Evolutionary conservation across 2,329 filamentous ascomycete species (phyloP), one percentile per base, ranked within the genome.

Genomic region (Calonectria hongkongensis): DNA sequence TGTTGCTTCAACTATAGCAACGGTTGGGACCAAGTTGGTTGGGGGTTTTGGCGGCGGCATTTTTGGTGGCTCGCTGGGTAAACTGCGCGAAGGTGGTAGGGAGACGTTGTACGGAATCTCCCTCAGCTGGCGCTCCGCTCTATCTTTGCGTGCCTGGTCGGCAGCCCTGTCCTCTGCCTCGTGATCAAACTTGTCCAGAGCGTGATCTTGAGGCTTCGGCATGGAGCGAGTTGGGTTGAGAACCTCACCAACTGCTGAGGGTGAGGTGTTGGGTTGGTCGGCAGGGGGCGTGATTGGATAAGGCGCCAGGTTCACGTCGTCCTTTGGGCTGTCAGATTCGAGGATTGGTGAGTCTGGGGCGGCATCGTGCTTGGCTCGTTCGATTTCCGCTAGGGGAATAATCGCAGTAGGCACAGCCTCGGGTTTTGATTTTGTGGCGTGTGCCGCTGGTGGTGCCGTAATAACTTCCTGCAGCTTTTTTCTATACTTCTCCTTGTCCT

Each of bases 401-500:
- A 64, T 64, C 45, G 69, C 43, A 9, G 60, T 27, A 28, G 71
- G 50, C 15, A 28, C 73, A 71, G 21, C 74, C 73, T 18, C 63
- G 66, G 25, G 73, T 73, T 66, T 71, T 74, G 30, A 68, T 60
- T 60, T 60, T 18, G 36, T 16, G 12, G 33, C 25, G n/a, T 60
- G 54, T 66, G n/a, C 79, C 76, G n/a, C 81, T 79, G 3, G 81
- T 74, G 84, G 82, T 4, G 84, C 82, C 54, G 84, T 81, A 79
- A 92, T 83, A 10, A 91, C 84, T 69, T 98, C 96, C 84, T 98
- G 98, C 51, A 98, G 83, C 84, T 97, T 98, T 83, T 93, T 96
- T 79, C 94, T 92, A 82, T 98, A 98, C 79, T 94, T 93, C 77
- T 98, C 96, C 84, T 98, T 98, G 78, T 98, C 97, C 82, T 98